Evolutionary conservation across 441 rosid genomes (phyloP), one percentile per base, ranked within the genome.

Genomic region (Hura crepitans): DNA sequence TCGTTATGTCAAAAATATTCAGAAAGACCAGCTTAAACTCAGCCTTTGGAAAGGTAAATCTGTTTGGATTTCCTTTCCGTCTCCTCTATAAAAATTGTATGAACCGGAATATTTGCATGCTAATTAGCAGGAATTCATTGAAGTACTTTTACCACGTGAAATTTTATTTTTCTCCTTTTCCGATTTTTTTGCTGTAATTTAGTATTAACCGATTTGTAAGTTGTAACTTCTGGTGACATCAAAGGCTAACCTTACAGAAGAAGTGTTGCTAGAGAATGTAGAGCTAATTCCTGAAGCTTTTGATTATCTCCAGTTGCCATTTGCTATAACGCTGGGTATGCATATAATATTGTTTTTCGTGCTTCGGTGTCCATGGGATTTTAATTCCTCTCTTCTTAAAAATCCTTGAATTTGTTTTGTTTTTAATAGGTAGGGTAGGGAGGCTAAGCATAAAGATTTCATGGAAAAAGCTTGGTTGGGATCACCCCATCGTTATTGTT

Each of bases 231-330:
- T 45, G 13, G 5, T 66, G 50, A 31, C 20, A 53, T 67, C 8
- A 9, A 53, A 43, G 1, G n/a, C 10, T 50, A 23, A 11, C 8
- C 1, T 20, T 46, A 54, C 69, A 77, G 81, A 82, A 67, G 96
- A 89, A 79, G 91, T 93, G 15, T 67, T 88, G 58, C 64, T 93
- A 83, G 90, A 91, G 83, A 87, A 88, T 75, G 90, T 89, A 54
- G 91, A 93, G 23, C 87, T 93, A 37, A 87, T 85, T 80, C 92
- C 88, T n/a, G 96, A 91, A 72, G 96, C 98, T 64, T 93, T 93
- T 56, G 98, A 93, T 76, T 89, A 88, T 81, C 86, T 93, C 63
- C 96, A 85, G 80, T 75, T 91, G 46, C 97, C 98, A 10, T 84
- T 91, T 37, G 86, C 95, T 64, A 83, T 93, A 37, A 88, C 87